Evolutionary conservation across 257 asterid genomes (phyloP).

Genomic region (Nicotiana obtusifolia): DNA sequence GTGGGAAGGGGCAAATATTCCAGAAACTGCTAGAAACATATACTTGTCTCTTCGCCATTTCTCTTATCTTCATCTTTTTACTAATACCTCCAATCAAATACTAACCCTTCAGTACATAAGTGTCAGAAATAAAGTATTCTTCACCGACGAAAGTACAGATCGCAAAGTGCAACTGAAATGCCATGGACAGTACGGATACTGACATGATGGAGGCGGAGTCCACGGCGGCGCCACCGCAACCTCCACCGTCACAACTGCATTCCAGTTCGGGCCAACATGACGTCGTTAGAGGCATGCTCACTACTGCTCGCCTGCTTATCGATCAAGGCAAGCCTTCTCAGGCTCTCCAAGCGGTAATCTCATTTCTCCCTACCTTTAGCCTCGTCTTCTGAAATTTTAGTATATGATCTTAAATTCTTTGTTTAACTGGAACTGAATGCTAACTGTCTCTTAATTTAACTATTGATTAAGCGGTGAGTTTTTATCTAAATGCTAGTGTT

Average conservation of each 20-base stretch:
- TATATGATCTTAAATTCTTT: neutral
- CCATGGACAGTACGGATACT: slow-evolving; percentile 54
- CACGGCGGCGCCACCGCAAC: slow-evolving; percentile 21
- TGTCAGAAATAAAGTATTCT: neutral
- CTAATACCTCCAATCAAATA: neutral
- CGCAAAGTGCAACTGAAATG: slow-evolving; percentile 24
- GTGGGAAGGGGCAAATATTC: neutral
- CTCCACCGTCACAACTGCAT: slow-evolving; percentile 11
- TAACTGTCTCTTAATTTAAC: neutral
- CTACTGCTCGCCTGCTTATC: slow-evolving; percentile 69
- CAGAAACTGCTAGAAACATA: slow-evolving; percentile 52
- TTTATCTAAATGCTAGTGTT: neutral
- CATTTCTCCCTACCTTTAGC: neutral
- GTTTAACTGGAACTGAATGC: neutral
- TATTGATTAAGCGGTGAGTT: neutral
- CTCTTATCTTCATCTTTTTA: neutral
- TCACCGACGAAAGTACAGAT: slow-evolving; percentile 1
- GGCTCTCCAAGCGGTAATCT: slow-evolving; percentile 79
- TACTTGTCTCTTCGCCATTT: neutral
- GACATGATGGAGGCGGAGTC: slow-evolving; percentile 77
- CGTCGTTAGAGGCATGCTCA: slow-evolving; percentile 44
- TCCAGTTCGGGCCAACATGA: slow-evolving; percentile 34
- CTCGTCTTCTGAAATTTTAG: neutral
- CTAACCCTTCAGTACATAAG: neutral
- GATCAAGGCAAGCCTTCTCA: slow-evolving; percentile 76